Percentiles rank a stretch among this genome's conserved stretches.
Evolutionary conservation across 805 yeast genomes (phyloP).

Genomic region (Starmerella tilneyi): DNA sequence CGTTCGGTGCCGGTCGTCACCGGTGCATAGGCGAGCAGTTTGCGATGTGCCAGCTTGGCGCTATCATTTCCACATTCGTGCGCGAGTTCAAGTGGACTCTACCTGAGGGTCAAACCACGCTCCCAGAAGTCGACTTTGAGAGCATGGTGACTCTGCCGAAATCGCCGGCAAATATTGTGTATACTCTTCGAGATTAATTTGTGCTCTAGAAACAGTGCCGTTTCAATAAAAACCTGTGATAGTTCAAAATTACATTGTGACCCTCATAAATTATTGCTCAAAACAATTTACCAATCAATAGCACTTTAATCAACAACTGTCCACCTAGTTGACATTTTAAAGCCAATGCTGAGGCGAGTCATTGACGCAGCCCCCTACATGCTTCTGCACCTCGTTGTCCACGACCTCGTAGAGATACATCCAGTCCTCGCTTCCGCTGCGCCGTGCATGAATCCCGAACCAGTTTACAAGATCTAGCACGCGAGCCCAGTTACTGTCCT

Average conservation of each 20-base stretch:
- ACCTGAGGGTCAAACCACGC: conserved; percentile 36
- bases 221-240: not conserved
- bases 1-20: conserved; percentile 99
- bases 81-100: conserved; percentile 69
- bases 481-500: conserved; percentile 14
- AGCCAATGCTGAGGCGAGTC: too few species aligned
- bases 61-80: conserved; percentile 63
- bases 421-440: conserved; percentile 6
- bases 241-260: too few species aligned
- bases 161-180: conserved; percentile 40
- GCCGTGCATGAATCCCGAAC: not conserved
- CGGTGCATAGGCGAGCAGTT: conserved; percentile 99
- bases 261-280: too few species aligned
- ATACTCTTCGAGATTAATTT: conserved; percentile 9
- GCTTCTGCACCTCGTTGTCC: conserved; percentile 3
- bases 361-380: not conserved
- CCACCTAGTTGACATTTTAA: too few species aligned
- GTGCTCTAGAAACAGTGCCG: too few species aligned
- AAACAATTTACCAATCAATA: too few species aligned
- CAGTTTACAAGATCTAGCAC: conserved; percentile 9
- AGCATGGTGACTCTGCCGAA: conserved; percentile 89
- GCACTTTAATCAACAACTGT: too few species aligned
- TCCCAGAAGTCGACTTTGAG: conserved; percentile 56
- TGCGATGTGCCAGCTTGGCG: conserved; percentile 87
- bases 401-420: not conserved